A percentile compares a stretch with the other conserved stretches of the same genome.
Evolutionary conservation across 176 grass and related monocot species (phyloP).

Genomic region (Aegilops speltoides): DNA sequence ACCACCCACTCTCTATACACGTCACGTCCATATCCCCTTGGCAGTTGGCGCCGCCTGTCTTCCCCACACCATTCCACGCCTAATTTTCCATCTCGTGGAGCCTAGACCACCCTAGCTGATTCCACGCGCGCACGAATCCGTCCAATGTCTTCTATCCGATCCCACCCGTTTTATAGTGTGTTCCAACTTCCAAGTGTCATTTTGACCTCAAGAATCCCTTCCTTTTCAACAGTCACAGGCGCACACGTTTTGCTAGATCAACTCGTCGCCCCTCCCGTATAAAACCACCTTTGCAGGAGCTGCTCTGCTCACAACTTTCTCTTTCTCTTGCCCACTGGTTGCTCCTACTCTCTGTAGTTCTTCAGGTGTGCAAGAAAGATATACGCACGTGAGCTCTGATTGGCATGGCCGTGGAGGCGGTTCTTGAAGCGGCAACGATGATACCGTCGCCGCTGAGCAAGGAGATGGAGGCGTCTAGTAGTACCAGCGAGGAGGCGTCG

Average conservation of each 20-base stretch:
- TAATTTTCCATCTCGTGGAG: slow-evolving; percentile 35
- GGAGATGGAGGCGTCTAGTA: not conserved
- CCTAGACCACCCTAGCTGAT: not conserved
- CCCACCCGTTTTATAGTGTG: not conserved
- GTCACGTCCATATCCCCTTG: not conserved
- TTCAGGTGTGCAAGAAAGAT: not conserved
- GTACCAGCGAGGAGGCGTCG: not conserved
- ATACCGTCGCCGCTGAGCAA: not conserved
- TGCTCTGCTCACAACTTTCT: slow-evolving; percentile 1
- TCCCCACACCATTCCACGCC: slow-evolving; percentile 5
- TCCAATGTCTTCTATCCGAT: not conserved
- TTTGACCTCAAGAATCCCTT: slow-evolving; percentile 11
- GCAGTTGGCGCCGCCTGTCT: slow-evolving; percentile 22
- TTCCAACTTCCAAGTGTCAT: not conserved
- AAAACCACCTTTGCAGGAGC: slow-evolving; percentile 31
- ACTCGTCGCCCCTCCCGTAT: slow-evolving; percentile 1
- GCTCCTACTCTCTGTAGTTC: not conserved
- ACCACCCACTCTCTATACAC: not conserved
- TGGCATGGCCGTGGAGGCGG: slow-evolving; percentile 57
- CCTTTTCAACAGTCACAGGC: not conserved
- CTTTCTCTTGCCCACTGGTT: not conserved
- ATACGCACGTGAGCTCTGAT: not conserved
- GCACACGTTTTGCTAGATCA: not conserved
- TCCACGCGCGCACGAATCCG: slow-evolving; percentile 2
- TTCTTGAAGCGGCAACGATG: slow-evolving; percentile 11